Percentiles rank a stretch among this genome's conserved stretches.
Evolutionary conservation across 1,139 yeast species (phyloP).

Genomic region (Saccharomycopsis hybrid): DNA sequence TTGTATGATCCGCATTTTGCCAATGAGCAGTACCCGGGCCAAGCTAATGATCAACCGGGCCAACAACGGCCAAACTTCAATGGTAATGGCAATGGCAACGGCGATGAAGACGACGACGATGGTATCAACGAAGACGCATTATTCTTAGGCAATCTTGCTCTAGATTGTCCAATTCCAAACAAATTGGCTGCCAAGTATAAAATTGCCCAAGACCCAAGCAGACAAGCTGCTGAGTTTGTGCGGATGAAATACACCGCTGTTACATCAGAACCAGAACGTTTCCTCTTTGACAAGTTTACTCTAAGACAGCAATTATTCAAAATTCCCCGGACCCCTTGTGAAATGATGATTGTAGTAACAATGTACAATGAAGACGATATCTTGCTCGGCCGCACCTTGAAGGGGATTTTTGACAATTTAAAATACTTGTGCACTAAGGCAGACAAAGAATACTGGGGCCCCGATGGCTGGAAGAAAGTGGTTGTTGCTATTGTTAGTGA

Average conservation of each 20-base stretch:
- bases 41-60: no score
- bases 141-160: slow-evolving; percentile 49
- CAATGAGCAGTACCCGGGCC: slow-evolving; percentile 1
- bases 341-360: slow-evolving; percentile 83
- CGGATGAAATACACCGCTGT: slow-evolving; percentile 82
- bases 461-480: slow-evolving; percentile 90
- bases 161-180: slow-evolving; percentile 63
- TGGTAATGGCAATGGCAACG: background rate
- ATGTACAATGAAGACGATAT: slow-evolving; percentile 93
- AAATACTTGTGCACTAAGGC: slow-evolving; percentile 72
- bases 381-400: slow-evolving; percentile 82
- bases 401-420: slow-evolving; percentile 88
- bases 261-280: slow-evolving; percentile 77
- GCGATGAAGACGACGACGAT: slow-evolving; percentile 11
- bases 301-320: slow-evolving; percentile 65
- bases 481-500: slow-evolving; percentile 89
- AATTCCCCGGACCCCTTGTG: slow-evolving; percentile 68
- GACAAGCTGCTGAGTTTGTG: slow-evolving; percentile 66
- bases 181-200: slow-evolving; percentile 45
- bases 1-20: slow-evolving; percentile 4
- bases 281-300: slow-evolving; percentile 67
- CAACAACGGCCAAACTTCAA: no score
- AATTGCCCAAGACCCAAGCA: slow-evolving; percentile 31
- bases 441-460: slow-evolving; percentile 60
- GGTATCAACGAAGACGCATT: slow-evolving; percentile 15